These are phyloP conservation scores for Thelephora ganbajun DNA, from an alignment of 768 basidiomycete species.

Conservation along the genomic window DNA sequence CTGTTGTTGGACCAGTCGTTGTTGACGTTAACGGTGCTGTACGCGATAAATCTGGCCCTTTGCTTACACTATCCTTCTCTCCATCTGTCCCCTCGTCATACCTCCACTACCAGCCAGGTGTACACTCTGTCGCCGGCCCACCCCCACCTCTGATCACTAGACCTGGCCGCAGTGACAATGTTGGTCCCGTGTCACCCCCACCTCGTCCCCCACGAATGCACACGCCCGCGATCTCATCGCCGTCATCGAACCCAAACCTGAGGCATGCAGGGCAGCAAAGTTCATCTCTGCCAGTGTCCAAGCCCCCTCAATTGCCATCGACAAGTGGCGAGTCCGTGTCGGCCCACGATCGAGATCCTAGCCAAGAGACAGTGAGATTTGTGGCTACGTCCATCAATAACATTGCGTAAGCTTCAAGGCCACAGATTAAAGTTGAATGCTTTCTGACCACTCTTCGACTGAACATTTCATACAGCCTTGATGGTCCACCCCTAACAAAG, in stretches of 20 bases:
- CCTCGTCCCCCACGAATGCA: conserved; percentile 38
- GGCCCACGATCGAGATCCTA: too few species aligned
- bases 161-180: conserved; percentile 31
- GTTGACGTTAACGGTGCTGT: conserved; percentile 24
- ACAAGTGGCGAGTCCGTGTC: too few species aligned
- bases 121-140: conserved; percentile 62
- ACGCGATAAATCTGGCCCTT: too few species aligned
- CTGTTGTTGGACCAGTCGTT: conserved; percentile 51
- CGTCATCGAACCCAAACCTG: not conserved
- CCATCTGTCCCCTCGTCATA: conserved; percentile 25
- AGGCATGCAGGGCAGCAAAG: not conserved
- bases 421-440: too few species aligned
- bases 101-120: conserved; percentile 48
- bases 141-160: conserved; percentile 52
- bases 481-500: not conserved
- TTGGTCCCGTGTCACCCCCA: conserved; percentile 39
- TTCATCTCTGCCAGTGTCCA: too few species aligned
- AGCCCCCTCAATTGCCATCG: too few species aligned
- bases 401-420: conserved; percentile 7
- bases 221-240: conserved; percentile 4
- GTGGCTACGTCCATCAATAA: conserved; percentile 8
- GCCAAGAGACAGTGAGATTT: too few species aligned
- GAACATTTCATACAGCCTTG: too few species aligned
- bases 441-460: too few species aligned
- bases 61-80: not conserved